Percentiles rank a stretch among this genome's conserved stretches.
Conservation (phyloP, 139 green algal species). For the Microglena sp. region DNA sequence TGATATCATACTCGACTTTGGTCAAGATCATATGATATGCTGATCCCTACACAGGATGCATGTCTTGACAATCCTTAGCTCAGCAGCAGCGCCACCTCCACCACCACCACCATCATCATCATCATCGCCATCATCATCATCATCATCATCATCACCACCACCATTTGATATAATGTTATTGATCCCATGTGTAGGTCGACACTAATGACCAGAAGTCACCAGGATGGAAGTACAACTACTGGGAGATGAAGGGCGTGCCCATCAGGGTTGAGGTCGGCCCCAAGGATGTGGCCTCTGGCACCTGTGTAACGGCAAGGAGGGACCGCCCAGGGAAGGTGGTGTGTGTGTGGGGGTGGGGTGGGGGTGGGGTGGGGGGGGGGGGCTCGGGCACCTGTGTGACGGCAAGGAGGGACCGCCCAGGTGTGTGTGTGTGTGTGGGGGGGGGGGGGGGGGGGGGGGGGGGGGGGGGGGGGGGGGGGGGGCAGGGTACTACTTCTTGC, state of each 20-base stretch:
- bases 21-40: no score
- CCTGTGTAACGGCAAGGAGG: constrained; percentile 69
- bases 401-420: constrained; percentile 66
- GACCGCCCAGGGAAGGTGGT: constrained; percentile 67
- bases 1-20: no score
- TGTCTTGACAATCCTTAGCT: no score
- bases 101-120: no score
- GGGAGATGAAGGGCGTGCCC: constrained; percentile 88
- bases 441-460: not conserved
- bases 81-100: no score
- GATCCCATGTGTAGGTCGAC: constrained; percentile 74
- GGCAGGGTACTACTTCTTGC: no score
- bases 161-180: no score
- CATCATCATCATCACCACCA: no score
- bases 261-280: constrained; percentile 84
- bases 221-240: constrained; percentile 96
- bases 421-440: constrained; percentile 21
- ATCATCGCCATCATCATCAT: no score
- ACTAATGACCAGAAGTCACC: constrained; percentile 59
- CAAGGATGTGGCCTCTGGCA: constrained; percentile 67
- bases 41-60: no score
- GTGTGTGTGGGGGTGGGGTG: not conserved
- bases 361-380: constrained; percentile 62
- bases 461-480: constrained; percentile 71
- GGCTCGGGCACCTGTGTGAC: constrained; percentile 62